Base-by-base conservation (phyloP, 495 filamentous ascomycete genomes). In the Aspergillus leporis region DNA sequence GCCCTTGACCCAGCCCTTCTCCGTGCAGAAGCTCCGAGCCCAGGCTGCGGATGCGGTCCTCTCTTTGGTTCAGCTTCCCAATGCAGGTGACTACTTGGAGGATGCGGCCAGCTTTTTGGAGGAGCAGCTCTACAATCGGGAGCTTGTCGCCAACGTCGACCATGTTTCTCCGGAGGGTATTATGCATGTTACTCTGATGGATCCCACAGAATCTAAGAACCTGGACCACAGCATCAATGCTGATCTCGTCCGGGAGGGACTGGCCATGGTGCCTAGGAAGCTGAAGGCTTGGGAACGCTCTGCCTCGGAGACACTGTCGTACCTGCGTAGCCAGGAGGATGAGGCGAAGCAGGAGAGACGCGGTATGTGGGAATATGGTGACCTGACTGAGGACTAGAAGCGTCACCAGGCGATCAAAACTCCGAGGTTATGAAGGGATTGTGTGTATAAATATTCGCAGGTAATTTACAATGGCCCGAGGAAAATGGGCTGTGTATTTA, bases 341-440 rank as follows among this genome's bases (percentile, higher is more conserved):
- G 80, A 86, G 73, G 94, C 95, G 4, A 94, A 91, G 81, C 71
- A 80, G 9, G 84, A 84, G 60, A 83, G 90, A 56, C 79, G 84
- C 54, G 95, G 95, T 46, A 93, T 97, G 80, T 98, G 92, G 92
- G 93, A 98, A 80, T 98, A 98, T 77, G 95, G 95, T 57, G 95
- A 98, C 74, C 77, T 95, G 70, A 92, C 88, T 16, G 91, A 93
- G 77, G 92, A 96, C 73, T 91, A 86, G 67, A 8, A 31, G 23
- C 16, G n/a, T 31, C 43, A 16, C n/a, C n/a, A n/a, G n/a, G n/a
- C n/a, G n/a, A n/a, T n/a, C n/a, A n/a, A n/a, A n/a, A n/a, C 43
- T 18, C 61, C 53, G 56, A 61, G 13, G 38, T 55, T 36, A 14
- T 14, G 56, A 34, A 25, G n/a, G 45, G 51, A 18, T 46, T 53